These are phyloP conservation scores for Pisolithus microcarpus DNA, from an alignment of 768 basidiomycete genomes.

Conservation along the genomic window DNA sequence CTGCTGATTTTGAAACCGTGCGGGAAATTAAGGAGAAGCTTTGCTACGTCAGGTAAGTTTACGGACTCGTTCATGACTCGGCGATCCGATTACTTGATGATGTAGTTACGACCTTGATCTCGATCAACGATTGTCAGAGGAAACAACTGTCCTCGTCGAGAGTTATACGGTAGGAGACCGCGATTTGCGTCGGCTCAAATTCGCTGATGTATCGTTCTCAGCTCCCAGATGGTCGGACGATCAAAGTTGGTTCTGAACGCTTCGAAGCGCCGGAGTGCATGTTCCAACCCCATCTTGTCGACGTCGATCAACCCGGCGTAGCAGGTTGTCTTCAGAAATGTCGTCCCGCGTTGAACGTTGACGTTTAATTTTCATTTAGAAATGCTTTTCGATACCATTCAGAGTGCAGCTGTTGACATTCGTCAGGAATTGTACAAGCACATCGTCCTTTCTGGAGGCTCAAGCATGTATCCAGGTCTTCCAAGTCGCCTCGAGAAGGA, in stretches of 20 bases:
- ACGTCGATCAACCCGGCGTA: slow-evolving; percentile 93
- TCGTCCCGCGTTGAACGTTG: background rate
- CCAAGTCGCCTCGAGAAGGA: slow-evolving; percentile 97
- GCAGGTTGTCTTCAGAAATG: slow-evolving; percentile 48
- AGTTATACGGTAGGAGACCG: slow-evolving; percentile 74
- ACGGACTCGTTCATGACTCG: background rate
- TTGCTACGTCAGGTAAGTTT: slow-evolving; percentile 85
- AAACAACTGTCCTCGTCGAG: slow-evolving; percentile 94
- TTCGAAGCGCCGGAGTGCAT: slow-evolving; percentile 99
- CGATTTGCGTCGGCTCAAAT: background rate
- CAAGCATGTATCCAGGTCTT: slow-evolving; percentile 97
- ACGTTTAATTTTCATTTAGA: slow-evolving; percentile 37
- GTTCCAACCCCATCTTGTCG: slow-evolving; percentile 98
- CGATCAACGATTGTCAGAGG: slow-evolving; percentile 88
- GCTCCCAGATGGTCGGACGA: slow-evolving; percentile 92
- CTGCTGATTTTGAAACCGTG: slow-evolving; percentile 99
- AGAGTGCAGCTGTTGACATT: slow-evolving; percentile 82
- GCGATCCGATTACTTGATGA: background rate
- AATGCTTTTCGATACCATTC: slow-evolving; percentile 95
- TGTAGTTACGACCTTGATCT: slow-evolving; percentile 91
- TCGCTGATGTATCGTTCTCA: slow-evolving; percentile 25
- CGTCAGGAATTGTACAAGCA: slow-evolving; percentile 95
- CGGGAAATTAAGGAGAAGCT: slow-evolving; percentile 98
- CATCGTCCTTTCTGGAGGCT: slow-evolving; percentile 94
- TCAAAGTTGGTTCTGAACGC: slow-evolving; percentile 97